Conservation (phyloP, 2,329 filamentous ascomycete genomes). For the Ascochyta fabae region DNA sequence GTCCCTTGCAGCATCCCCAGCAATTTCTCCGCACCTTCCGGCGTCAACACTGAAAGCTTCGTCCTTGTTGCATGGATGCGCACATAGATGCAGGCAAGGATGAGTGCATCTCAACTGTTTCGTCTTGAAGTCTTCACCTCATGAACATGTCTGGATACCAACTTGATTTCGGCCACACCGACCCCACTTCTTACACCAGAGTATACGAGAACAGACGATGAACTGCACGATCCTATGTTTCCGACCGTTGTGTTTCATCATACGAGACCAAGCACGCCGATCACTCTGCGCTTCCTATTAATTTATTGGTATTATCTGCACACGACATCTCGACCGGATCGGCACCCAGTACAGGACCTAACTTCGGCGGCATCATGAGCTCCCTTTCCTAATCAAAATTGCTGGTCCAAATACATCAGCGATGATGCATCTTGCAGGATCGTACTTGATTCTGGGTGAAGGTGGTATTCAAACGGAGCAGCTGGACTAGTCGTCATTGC, state of each 20-base stretch:
- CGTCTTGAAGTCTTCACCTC: neutral
- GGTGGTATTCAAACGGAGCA: too few relatives aligned
- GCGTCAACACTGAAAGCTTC: neutral
- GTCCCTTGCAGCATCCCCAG: neutral
- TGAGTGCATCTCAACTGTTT: neutral
- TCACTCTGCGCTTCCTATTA: too few relatives aligned
- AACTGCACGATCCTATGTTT: conserved; percentile 6
- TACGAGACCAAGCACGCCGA: neutral
- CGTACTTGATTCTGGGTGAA: too few relatives aligned
- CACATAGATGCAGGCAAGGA: neutral
- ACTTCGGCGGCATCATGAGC: too few relatives aligned
- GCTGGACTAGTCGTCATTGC: too few relatives aligned
- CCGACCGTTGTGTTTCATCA: conserved; percentile 5
- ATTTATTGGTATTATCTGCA: too few relatives aligned
- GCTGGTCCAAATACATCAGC: too few relatives aligned
- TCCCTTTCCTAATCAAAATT: too few relatives aligned
- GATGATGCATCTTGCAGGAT: too few relatives aligned
- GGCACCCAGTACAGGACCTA: too few relatives aligned
- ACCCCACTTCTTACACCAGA: neutral
- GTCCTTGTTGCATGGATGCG: neutral
- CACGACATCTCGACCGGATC: too few relatives aligned
- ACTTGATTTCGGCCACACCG: neutral
- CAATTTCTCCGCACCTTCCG: neutral
- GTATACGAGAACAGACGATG: neutral
- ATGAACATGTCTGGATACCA: neutral